A percentile compares a stretch with the other conserved stretches of the same genome.
Evolutionary conservation across 2,329 filamentous ascomycete genomes (phyloP).

Genomic region (Fusarium neocosmosporiellum): DNA sequence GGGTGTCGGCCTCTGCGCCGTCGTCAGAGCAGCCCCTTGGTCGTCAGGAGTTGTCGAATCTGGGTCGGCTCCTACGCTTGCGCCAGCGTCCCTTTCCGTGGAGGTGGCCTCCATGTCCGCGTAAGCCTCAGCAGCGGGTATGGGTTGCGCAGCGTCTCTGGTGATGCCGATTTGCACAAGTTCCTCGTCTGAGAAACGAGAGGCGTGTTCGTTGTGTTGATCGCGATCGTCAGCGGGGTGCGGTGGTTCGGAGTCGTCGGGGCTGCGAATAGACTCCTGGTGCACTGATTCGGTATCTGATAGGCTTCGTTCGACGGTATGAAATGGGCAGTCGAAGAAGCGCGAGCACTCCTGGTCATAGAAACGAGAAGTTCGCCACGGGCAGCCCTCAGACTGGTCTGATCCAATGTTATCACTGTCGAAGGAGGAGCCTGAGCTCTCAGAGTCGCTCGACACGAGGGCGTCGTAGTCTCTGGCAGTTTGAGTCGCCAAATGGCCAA

Average conservation of each 20-base stretch:
- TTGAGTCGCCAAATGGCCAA: conserved; percentile 33
- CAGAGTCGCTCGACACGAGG: conserved; percentile 27
- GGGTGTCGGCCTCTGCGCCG: not conserved
- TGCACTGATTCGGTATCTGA: conserved; percentile 41
- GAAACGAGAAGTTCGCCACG: conserved; percentile 52
- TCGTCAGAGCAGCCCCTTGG: conserved; percentile 3
- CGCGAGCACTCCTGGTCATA: conserved; percentile 58
- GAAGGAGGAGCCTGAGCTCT: conserved; percentile 55
- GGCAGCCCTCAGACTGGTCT: conserved; percentile 44
- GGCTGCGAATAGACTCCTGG: conserved; percentile 35
- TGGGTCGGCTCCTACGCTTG: not conserved
- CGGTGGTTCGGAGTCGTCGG: conserved; percentile 11
- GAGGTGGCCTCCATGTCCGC: conserved; percentile 9
- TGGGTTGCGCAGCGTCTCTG: not conserved
- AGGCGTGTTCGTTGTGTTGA: conserved; percentile 8
- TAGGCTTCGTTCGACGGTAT: conserved; percentile 53
- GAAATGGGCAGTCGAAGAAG: conserved; percentile 62
- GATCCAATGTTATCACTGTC: conserved; percentile 47
- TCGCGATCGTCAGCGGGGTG: conserved; percentile 11
- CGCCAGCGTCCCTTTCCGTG: not conserved
- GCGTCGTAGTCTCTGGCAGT: conserved; percentile 25
- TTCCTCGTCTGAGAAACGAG: conserved; percentile 29
- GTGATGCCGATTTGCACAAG: conserved; percentile 20
- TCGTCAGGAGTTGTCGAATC: conserved; percentile 5
- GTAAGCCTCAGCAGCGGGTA: not conserved